Percentiles rank a stretch among this genome's conserved stretches.
phyloP scores from a whole-genome alignment of 75 land plant species.

The Pseudotsuga menziesii region DNA sequence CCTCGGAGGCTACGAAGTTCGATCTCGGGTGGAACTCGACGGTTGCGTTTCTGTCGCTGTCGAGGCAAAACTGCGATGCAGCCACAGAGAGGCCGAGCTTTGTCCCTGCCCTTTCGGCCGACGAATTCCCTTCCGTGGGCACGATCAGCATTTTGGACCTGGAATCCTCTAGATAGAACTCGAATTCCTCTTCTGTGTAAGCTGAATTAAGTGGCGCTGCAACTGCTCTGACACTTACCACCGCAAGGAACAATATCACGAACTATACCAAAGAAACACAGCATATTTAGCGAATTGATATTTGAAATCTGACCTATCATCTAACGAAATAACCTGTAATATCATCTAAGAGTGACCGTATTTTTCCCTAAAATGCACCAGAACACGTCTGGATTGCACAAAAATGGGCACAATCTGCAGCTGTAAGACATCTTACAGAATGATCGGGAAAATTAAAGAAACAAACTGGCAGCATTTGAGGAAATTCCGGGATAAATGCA shows the following conservation, averaged over 20 bases:
- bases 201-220: constrained; percentile 91
- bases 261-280: constrained; percentile 28
- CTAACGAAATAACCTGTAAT: no score
- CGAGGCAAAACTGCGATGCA: not conserved
- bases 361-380: no score
- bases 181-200: constrained; percentile 91
- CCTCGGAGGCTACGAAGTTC: constrained; percentile 5
- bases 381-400: no score
- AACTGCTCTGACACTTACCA: constrained; percentile 62
- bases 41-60: not conserved
- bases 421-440: no score
- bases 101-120: constrained; percentile 76
- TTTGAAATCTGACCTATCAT: no score
- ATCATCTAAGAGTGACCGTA: no score
- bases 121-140: constrained; percentile 48
- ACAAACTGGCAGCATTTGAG: no score
- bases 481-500: no score
- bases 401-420: no score
- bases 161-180: constrained; percentile 88
- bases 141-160: constrained; percentile 62
- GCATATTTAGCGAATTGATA: not conserved
- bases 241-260: constrained; percentile 82
- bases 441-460: no score
- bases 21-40: constrained; percentile 12
- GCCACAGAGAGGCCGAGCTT: constrained; percentile 54